A percentile compares a stretch with the other conserved stretches of the same genome.
Conservation (phyloP, 176 grass and related monocot genomes). For the Musa itinerans region DNA sequence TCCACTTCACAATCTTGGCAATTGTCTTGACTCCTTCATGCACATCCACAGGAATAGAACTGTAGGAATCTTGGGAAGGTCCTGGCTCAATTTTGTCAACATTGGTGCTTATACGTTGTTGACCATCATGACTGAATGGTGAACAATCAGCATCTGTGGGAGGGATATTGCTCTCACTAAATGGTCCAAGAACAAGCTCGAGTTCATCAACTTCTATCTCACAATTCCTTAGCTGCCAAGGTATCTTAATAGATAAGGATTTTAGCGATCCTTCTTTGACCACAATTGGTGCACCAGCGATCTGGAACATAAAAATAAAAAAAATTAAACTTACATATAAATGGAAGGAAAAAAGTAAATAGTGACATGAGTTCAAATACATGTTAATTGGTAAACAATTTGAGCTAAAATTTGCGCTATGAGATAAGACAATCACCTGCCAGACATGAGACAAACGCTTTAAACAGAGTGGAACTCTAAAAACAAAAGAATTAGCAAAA, state of each 20-base stretch:
- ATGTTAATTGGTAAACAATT: no score
- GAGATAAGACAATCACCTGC: no score
- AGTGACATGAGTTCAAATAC: neutral
- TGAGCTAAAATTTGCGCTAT: no score
- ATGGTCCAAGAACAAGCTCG: conserved; percentile 74
- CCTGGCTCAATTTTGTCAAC: conserved; percentile 24
- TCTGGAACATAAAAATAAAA: conserved; percentile 45
- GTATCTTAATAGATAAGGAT: conserved; percentile 75
- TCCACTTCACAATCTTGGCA: conserved; percentile 76
- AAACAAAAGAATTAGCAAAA: no score
- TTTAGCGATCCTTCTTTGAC: conserved; percentile 96
- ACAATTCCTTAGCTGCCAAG: conserved; percentile 46
- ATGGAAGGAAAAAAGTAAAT: neutral
- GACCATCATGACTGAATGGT: conserved; percentile 33
- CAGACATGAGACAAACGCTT: no score
- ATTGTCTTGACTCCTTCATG: conserved; percentile 96
- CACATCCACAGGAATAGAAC: conserved; percentile 53
- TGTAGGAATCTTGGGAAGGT: conserved; percentile 35
- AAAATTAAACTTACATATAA: neutral
- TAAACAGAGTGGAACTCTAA: no score
- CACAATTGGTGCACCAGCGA: conserved; percentile 45
- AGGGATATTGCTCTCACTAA: conserved; percentile 37
- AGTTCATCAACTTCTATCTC: conserved; percentile 82
- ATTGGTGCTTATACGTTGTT: conserved; percentile 24
- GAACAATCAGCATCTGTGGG: conserved; percentile 33